A percentile compares a stretch with the other conserved stretches of the same genome.
phyloP scores from a whole-genome alignment of 2,329 filamentous ascomycete genomes.

The Metarhizium robertsii region DNA sequence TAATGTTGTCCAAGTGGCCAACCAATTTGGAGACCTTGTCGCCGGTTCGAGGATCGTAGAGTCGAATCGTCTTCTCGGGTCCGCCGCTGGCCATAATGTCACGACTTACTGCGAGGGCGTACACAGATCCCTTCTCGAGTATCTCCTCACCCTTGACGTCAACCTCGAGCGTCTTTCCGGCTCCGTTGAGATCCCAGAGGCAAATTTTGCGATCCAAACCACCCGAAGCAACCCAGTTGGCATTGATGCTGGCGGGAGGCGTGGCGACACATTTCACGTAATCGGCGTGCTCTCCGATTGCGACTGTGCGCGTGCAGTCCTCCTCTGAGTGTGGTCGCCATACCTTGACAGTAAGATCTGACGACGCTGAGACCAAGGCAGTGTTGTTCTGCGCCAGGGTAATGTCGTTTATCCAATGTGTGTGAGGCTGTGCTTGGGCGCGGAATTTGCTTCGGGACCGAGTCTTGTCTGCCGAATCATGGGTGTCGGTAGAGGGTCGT shows the following conservation, averaged over 20 bases:
- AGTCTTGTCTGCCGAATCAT: conserved; percentile 18
- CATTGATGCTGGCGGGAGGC: conserved; percentile 48
- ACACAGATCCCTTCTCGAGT: conserved; percentile 87
- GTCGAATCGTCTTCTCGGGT: conserved; percentile 81
- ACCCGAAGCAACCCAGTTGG: conserved; percentile 86
- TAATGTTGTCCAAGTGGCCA: conserved; percentile 89
- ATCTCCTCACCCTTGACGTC: conserved; percentile 76
- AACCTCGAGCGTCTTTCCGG: conserved; percentile 78
- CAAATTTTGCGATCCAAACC: conserved; percentile 87
- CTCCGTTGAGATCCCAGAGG: conserved; percentile 87
- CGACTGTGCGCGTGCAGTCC: conserved; percentile 43
- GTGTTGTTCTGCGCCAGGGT: conserved; percentile 68
- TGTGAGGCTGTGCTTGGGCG: conserved; percentile 64
- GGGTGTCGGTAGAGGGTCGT: conserved; percentile 15
- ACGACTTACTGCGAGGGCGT: conserved; percentile 73
- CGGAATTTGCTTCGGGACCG: conserved; percentile 47
- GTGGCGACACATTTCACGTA: conserved; percentile 93
- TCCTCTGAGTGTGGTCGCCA: conserved; percentile 68
- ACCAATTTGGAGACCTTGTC: conserved; percentile 93
- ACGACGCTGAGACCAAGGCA: conserved; percentile 79
- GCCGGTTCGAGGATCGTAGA: conserved; percentile 86
- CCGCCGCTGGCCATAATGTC: conserved; percentile 85
- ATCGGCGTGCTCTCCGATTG: conserved; percentile 87
- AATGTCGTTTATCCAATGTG: conserved; percentile 94
- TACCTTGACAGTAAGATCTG: conserved; percentile 86